Evolutionary conservation across 2,329 filamentous ascomycete genomes (phyloP), one percentile per base, ranked within the genome.

Genomic region (Clonostachys solani): DNA sequence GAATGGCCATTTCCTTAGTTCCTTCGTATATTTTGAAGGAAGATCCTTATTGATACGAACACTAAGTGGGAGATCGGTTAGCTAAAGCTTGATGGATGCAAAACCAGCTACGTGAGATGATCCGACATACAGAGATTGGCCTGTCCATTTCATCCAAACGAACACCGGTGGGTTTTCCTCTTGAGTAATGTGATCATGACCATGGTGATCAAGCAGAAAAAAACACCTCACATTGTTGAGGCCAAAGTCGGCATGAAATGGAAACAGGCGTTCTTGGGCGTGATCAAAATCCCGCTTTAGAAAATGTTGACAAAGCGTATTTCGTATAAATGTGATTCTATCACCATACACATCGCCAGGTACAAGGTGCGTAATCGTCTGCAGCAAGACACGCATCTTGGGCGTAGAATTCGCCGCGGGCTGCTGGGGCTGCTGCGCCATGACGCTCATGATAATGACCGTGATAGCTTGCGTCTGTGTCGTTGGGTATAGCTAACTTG

Each of bases 151-250:
- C 12, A 51, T 51, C 50, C 52, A 49, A 12, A 29, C 7, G 9
- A 51, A 1, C 4, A 53, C 43, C 7, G 46, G 53, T 17, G 47
- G 47, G 7, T 44, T 15, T 47, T 50, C 44, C 19, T 51, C 47
- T 29, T 49, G 8, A 2, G 45, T 6, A 29, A 42, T 46, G 16
- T 51, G 46, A 43, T 51, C 49, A 38, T 53, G 16, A 5, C 51
- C 46, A 16, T 52, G 49, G 16, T 54, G 47, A 33, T 55, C 50
- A 45, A 54, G 49, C 1, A 54, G 40, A 38, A 53, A 55, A 46
- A 34, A 49, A 23, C 48, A 52, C 19, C 48, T 45, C 3, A 34
- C 17, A 36, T 53, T 48, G 12, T 48, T 29, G n/a, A 54, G 45
- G 15, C 47, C 49, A 33, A 54, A 53, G 40, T 49, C 0, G 42